Evolutionary conservation across 768 basidiomycete genomes (phyloP).

Genomic region (Phylloporus rhodoxanthus): DNA sequence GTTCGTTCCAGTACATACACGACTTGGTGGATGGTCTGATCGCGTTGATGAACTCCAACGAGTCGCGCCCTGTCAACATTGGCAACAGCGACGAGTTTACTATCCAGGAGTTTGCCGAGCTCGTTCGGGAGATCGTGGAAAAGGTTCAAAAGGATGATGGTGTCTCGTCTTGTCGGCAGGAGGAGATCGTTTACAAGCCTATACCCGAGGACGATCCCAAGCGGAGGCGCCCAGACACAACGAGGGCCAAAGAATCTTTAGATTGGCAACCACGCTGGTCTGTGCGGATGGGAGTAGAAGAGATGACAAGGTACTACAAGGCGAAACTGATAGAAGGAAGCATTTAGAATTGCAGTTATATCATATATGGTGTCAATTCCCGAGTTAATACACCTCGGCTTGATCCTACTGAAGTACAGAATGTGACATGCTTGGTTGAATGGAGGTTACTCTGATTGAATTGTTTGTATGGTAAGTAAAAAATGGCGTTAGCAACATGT

Average conservation of each 20-base stretch:
- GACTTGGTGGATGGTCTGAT: conserved; percentile 94
- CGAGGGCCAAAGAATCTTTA: conserved; percentile 77
- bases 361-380: not conserved
- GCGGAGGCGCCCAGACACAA: conserved; percentile 88
- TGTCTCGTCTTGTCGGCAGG: conserved; percentile 41
- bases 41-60: conserved; percentile 90
- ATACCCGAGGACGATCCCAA: conserved; percentile 94
- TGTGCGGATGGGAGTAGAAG: conserved; percentile 87
- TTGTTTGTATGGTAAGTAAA: conserved; percentile 11
- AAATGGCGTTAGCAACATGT: conserved; percentile 5
- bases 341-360: conserved; percentile 36
- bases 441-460: conserved; percentile 6
- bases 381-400: not conserved
- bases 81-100: conserved; percentile 95
- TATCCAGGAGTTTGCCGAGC: conserved; percentile 88
- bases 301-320: conserved; percentile 93
- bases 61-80: conserved; percentile 93
- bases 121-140: conserved; percentile 88
- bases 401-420: conserved; percentile 14
- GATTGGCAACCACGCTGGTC: conserved; percentile 93
- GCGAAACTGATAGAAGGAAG: conserved; percentile 83
- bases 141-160: conserved; percentile 88
- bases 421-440: conserved; percentile 2
- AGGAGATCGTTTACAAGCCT: conserved; percentile 69
- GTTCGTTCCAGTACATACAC: conserved; percentile 97